These are phyloP conservation scores for Kalmanozyma brasiliensis DNA, from an alignment of 1,284 basidiomycete genomes.

Conservation along the genomic window DNA sequence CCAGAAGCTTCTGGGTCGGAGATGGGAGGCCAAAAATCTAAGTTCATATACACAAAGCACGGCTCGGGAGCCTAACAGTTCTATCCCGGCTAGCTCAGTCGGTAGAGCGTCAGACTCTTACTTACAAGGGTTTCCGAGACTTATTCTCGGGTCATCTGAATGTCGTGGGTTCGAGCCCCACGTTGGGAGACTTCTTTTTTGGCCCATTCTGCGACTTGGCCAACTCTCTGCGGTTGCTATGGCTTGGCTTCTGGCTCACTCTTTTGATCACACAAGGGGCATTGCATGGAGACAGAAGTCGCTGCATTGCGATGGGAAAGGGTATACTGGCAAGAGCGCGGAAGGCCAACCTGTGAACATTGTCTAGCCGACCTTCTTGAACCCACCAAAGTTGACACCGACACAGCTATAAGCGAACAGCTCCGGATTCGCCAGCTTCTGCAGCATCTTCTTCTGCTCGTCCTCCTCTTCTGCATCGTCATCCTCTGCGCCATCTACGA, in stretches of 20 bases:
- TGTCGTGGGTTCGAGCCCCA: constrained; percentile 67
- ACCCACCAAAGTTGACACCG: constrained; percentile 62
- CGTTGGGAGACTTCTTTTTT: constrained; percentile 56
- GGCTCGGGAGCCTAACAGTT: neutral
- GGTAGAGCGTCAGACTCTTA: constrained; percentile 69
- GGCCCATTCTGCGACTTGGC: neutral
- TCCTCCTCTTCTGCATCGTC: constrained; percentile 24
- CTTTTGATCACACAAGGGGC: no score
- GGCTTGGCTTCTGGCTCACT: neutral
- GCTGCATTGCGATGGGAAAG: neutral
- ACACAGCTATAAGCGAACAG: constrained; percentile 58
- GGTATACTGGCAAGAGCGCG: constrained; percentile 3
- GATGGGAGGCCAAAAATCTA: no score
- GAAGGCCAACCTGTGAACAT: neutral
- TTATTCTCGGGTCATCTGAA: constrained; percentile 51
- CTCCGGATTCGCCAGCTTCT: constrained; percentile 15
- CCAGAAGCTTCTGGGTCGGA: no score
- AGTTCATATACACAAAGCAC: neutral
- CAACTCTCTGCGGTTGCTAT: neutral
- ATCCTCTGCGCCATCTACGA: constrained; percentile 6
- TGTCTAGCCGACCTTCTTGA: constrained; percentile 46
- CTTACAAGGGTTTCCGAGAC: constrained; percentile 32
- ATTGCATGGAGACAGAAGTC: neutral
- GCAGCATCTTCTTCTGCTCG: constrained; percentile 17
- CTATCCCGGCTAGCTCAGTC: constrained; percentile 68